Evolutionary conservation across 257 asterid species (phyloP).

Genomic region (Nicotiana undulata): DNA sequence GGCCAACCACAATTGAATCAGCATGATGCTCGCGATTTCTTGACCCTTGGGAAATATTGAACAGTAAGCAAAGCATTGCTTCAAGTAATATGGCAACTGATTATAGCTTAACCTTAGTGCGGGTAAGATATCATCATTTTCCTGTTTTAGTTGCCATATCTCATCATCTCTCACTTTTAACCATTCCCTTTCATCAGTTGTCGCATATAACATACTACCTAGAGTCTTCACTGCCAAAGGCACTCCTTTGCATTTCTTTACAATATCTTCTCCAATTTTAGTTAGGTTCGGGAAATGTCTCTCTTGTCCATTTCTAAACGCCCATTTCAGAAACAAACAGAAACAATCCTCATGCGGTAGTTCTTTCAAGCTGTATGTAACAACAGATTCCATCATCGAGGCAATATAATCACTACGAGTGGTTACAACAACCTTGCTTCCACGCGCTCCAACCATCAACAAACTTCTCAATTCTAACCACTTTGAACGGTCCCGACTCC

Average conservation of each 20-base stretch:
- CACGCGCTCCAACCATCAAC: slow-evolving; percentile 7
- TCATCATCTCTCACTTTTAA: neutral
- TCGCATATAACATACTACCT: neutral
- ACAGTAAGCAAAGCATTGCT: slow-evolving; percentile 1
- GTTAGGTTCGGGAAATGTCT: neutral
- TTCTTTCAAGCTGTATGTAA: neutral
- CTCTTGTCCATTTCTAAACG: neutral
- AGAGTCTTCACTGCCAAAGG: slow-evolving; percentile 17
- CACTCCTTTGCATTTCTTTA: slow-evolving; percentile 10
- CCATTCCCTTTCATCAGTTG: neutral
- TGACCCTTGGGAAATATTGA: neutral
- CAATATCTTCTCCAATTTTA: slow-evolving; percentile 4
- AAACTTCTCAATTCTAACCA: slow-evolving; percentile 12
- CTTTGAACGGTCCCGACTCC: slow-evolving; percentile 1
- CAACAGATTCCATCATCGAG: neutral
- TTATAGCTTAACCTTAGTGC: neutral
- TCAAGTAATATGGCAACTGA: neutral
- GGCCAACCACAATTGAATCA: slow-evolving; percentile 2
- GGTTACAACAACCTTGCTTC: slow-evolving; percentile 12
- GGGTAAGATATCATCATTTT: neutral
- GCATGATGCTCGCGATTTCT: neutral
- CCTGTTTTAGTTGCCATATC: slow-evolving; percentile 1
- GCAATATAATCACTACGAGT: slow-evolving; percentile 4
- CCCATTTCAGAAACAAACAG: slow-evolving; percentile 8
- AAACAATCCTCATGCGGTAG: slow-evolving; percentile 8